phyloP scores from a whole-genome alignment of 1,284 basidiomycete genomes.

The Leccinum glutinopallens region DNA sequence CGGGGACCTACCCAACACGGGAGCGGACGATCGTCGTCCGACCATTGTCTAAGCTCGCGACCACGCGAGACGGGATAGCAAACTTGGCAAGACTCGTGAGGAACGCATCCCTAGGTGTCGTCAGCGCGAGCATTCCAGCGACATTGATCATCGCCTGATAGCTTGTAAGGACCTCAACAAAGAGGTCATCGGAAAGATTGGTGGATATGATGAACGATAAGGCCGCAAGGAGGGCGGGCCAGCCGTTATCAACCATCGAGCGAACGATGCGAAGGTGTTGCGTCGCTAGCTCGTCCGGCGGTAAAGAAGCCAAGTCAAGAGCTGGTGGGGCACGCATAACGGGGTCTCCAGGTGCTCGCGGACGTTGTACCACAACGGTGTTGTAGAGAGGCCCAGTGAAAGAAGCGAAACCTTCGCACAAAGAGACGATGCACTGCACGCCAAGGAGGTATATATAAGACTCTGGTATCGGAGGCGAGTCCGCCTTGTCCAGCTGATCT shows the following conservation, averaged over 20 bases:
- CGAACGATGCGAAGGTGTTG: conserved; percentile 61
- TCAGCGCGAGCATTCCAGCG: conserved; percentile 84
- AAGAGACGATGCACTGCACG: conserved; percentile 84
- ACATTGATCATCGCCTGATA: conserved; percentile 87
- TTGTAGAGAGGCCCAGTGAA: conserved; percentile 74
- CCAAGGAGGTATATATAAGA: conserved; percentile 91
- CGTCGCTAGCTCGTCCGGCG: conserved; percentile 56
- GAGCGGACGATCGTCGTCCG: too few relatives aligned
- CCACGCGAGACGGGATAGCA: conserved; percentile 85
- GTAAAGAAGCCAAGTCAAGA: conserved; percentile 63
- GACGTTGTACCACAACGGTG: conserved; percentile 64
- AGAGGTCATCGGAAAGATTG: conserved; percentile 86
- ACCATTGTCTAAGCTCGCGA: conserved; percentile 69
- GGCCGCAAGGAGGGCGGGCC: conserved; percentile 89
- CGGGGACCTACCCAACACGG: conserved; percentile 18
- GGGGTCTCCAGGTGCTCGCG: conserved; percentile 36
- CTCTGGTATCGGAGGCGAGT: conserved; percentile 90
- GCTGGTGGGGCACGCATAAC: conserved; percentile 51
- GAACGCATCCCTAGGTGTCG: conserved; percentile 91
- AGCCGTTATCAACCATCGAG: conserved; percentile 82
- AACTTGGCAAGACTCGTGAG: conserved; percentile 86
- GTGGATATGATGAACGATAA: conserved; percentile 86
- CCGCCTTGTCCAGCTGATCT: conserved; percentile 95
- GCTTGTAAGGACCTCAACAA: conserved; percentile 80
- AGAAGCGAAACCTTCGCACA: conserved; percentile 86